phyloP scores from a whole-genome alignment of 208 protist genomes.

The Wallacemonas rigidus region DNA sequence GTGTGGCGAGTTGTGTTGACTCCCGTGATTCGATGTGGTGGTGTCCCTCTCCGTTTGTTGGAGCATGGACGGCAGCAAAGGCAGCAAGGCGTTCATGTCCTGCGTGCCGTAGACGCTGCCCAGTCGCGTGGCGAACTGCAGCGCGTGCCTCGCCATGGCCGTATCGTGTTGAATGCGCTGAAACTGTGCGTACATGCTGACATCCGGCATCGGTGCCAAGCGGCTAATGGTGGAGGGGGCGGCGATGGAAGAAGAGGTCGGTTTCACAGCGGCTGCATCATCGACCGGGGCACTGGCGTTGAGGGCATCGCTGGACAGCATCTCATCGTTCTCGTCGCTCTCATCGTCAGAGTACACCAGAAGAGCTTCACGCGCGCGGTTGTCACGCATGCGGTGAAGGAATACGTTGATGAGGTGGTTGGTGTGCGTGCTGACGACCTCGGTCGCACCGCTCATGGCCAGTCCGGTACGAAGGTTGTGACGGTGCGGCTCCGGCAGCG shows the following conservation, averaged over 20 bases:
- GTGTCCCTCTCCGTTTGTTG: background rate
- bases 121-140: constrained; percentile 71
- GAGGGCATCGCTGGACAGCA: background rate
- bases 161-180: constrained; percentile 14
- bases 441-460: background rate
- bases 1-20: background rate
- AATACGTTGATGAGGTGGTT: constrained; percentile 13
- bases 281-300: background rate
- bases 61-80: constrained; percentile 23
- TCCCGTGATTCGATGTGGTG: background rate
- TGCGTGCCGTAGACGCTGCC: constrained; percentile 70
- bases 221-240: background rate
- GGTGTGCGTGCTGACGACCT: constrained; percentile 8
- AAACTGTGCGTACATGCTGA: background rate
- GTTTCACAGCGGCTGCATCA: background rate
- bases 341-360: background rate
- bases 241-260: background rate
- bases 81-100: constrained; percentile 73
- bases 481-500: background rate
- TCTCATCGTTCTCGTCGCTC: background rate
- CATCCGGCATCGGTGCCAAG: background rate
- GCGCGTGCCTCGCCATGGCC: constrained; percentile 24
- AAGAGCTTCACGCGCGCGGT: constrained; percentile 2
- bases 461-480: background rate
- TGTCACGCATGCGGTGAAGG: constrained; percentile 4